Evolutionary conservation across 495 filamentous ascomycete species (phyloP), one percentile per base, ranked within the genome.

Genomic region (Usnea hakonensis): DNA sequence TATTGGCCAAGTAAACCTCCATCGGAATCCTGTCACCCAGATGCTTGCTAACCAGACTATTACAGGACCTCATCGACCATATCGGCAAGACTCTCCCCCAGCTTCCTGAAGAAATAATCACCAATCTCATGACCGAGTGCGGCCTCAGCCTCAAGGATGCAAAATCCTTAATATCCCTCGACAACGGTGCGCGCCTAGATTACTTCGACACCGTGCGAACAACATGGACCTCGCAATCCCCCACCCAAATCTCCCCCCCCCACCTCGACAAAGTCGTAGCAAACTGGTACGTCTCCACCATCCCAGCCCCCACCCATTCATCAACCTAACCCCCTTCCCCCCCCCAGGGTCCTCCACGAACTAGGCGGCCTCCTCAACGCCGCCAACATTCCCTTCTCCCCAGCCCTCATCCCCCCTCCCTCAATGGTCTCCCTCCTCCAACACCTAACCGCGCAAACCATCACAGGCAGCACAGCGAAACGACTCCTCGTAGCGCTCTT

Each of bases 131-230:
- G 14, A 59, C 73, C 5, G 71, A 76, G 0, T 90, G 87, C 65
- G 79, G 81, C 6, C 77, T 99, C 17, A 86, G 83, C 0, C 66
- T 85, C n/a, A 95, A 95, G 70, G 95, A 99, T 68, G 91, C 94
- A 23, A 84, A 90, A 64, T 89, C 92, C 0, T 72, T 99, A 40
- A 78, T 91, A 54, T 74, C 81, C 37, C 80, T 95, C 5, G 90
- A 97, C 54, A 83, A 89, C 28, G 91, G 91, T 0, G 85, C 85
- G 3, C 82, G 94, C 21, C 73, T 93, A 16, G 87, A 96, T 62
- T 94, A 91, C 68, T 95, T 90, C 67, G 85, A 88, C 70, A 84
- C 87, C 21, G 85, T 91, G 13, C 43, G 36, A 30, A 41, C 28
- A 41, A 36, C 40, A 36, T 61, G 50, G 58, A 37, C 17, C 10